These are phyloP conservation scores for Eucalyptus polybractea DNA, from an alignment of 345 rosid genomes.

Conservation along the genomic window DNA sequence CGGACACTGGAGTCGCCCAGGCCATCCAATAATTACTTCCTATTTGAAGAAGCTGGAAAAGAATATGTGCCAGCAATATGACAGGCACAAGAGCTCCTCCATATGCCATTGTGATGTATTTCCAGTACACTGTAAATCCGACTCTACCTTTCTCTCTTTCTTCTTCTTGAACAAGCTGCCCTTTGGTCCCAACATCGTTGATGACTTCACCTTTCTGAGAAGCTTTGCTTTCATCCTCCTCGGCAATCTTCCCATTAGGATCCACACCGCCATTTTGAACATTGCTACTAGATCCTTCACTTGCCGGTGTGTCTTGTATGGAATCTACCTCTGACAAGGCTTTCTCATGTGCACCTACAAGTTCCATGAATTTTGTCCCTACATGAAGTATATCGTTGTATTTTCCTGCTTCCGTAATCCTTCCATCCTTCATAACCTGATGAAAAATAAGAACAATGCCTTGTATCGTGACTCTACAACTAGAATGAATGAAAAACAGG, in stretches of 20 bases:
- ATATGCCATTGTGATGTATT: constrained; percentile 46
- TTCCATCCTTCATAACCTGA: constrained; percentile 86
- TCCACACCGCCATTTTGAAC: neutral
- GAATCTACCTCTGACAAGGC: constrained; percentile 50
- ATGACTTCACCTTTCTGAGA: neutral
- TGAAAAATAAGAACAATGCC: neutral
- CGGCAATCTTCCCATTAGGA: neutral
- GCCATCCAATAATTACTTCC: constrained; percentile 89
- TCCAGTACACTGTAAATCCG: constrained; percentile 58
- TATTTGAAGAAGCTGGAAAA: constrained; percentile 50
- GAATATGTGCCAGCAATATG: constrained; percentile 34
- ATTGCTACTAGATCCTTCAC: neutral
- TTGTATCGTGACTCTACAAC: neutral
- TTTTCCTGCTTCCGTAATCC: constrained; percentile 57
- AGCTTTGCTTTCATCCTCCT: neutral
- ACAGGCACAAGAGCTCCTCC: constrained; percentile 61
- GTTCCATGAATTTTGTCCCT: constrained; percentile 64
- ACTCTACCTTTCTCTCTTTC: constrained; percentile 86
- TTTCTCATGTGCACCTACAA: constrained; percentile 62
- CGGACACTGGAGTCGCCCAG: constrained; percentile 53
- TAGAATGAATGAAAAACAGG: neutral
- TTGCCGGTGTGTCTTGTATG: neutral
- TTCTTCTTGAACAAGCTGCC: constrained; percentile 78
- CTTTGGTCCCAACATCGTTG: constrained; percentile 13
- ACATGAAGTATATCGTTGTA: constrained; percentile 50